Base-by-base conservation (phyloP, 2,329 filamentous ascomycete genomes). In the Ceratocystis papillata region DNA sequence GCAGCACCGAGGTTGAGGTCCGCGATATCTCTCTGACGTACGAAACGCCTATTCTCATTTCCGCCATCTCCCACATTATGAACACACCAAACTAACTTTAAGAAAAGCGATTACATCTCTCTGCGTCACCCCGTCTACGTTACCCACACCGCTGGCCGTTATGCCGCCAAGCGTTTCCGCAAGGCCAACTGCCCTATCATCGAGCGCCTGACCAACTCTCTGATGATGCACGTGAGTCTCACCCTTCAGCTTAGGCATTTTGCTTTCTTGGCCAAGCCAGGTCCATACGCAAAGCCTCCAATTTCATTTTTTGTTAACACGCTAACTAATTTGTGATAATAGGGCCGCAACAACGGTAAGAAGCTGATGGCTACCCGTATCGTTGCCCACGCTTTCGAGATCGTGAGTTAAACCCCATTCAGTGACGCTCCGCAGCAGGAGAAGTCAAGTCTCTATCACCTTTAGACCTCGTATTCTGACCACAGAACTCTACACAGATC, bases 161-260 rank as follows among this genome's bases (percentile, higher is more conserved):
- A 96, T 87, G 94, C 94, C 78, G 86, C 88, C 82, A 99, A 99
- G 91, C 89, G 95, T 78, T 99, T 99, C 90, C 90, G 94, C 85
- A 99, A 99, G 88, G 94, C 95, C 79, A 95, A 97, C 87, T 99
- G 94, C 90, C 94, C 94, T 76, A 97, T 99, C 87, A 96, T 99
- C 78, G 94, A 99, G 89, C 93, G 94, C 79, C 88, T 99, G 75
- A 99, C 94, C 86, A 99, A 99, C 89, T 97, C 94, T 69, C 88
- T 99, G 79, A 99, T 99, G 95, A 97, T 97, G 93, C 96, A 99
- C 88, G 67, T 68, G 63, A 68, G 67, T 68, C 55, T 66, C 44
- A 28, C 37, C 25, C 25, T 44, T 28, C 25, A 62, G 22, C 30
- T 59, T 44, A 41, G 22, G 7, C 2, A 17, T 33, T 59, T 53